phyloP scores from a whole-genome alignment of 371 early-diverging fungal species.

The Entomophthora muscae region DNA sequence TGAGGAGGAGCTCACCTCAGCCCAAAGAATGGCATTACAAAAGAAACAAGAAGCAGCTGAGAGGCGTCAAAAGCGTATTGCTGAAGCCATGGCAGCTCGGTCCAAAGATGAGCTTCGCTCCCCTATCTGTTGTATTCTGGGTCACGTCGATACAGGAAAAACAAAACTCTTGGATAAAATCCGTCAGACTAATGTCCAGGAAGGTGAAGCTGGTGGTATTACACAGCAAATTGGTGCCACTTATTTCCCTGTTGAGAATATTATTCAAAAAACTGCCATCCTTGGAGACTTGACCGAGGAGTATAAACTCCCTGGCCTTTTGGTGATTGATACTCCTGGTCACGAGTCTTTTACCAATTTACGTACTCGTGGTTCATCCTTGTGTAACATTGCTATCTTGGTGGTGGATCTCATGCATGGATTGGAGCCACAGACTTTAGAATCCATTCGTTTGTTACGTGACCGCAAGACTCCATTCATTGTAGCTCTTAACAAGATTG shows the following conservation, averaged over 20 bases:
- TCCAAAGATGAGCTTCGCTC: slow-evolving; percentile 85
- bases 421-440: slow-evolving; percentile 98
- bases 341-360: slow-evolving; percentile 99
- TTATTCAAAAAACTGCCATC: slow-evolving; percentile 76
- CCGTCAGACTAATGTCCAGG: slow-evolving; percentile 99
- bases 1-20: slow-evolving; percentile 38
- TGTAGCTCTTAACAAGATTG: slow-evolving; percentile 99
- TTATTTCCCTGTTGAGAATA: slow-evolving; percentile 95
- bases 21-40: slow-evolving; percentile 36
- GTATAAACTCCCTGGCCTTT: slow-evolving; percentile 90
- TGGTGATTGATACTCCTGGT: slow-evolving; percentile 99
- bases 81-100: slow-evolving; percentile 68
- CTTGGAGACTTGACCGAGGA: slow-evolving; percentile 20
- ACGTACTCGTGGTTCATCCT: slow-evolving; percentile 94
- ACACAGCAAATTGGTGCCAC: slow-evolving; percentile 99
- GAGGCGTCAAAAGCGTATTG: slow-evolving; percentile 46
- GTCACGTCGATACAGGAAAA: slow-evolving; percentile 99
- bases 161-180: slow-evolving; percentile 99
- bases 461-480: slow-evolving; percentile 98
- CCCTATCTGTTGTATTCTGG: slow-evolving; percentile 98
- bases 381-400: slow-evolving; percentile 99
- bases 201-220: slow-evolving; percentile 99
- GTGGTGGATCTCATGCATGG: slow-evolving; percentile 99
- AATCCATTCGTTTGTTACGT: slow-evolving; percentile 88
- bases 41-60: slow-evolving; percentile 67